Conservation (phyloP, 306 rosid species). For the Cucurbita ficifolia region DNA sequence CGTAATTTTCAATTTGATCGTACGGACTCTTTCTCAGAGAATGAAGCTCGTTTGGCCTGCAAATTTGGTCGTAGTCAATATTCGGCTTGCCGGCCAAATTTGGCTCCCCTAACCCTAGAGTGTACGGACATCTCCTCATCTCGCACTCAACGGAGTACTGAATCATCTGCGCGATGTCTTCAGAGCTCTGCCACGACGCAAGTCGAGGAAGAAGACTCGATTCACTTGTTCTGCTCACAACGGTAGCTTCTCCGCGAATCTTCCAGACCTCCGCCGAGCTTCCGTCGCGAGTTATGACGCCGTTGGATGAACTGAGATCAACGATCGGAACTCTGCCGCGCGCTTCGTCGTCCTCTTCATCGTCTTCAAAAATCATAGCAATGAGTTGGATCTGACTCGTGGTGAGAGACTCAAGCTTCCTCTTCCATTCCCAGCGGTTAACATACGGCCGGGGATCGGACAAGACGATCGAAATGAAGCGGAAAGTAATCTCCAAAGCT, state of each 20-base stretch:
- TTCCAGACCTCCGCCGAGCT: constrained; percentile 46
- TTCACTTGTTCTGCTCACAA: constrained; percentile 52
- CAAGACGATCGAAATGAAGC: constrained; percentile 43
- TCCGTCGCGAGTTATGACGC: constrained; percentile 29
- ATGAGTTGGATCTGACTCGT: constrained; percentile 41
- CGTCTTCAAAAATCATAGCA: constrained; percentile 53
- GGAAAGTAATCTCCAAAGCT: constrained; percentile 69
- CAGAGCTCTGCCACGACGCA: constrained; percentile 62
- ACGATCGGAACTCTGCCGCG: constrained; percentile 47
- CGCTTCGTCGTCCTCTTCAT: constrained; percentile 26
- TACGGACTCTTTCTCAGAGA: constrained; percentile 31
- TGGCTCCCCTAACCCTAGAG: constrained; percentile 67
- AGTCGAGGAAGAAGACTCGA: constrained; percentile 57
- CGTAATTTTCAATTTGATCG: constrained; percentile 33
- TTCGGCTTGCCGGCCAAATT: constrained; percentile 48
- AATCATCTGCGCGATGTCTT: constrained; percentile 36
- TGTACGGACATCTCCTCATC: constrained; percentile 58
- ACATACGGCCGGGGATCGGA: constrained; percentile 59
- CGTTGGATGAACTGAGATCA: constrained; percentile 18
- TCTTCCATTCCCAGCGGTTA: constrained; percentile 61
- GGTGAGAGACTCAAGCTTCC: constrained; percentile 45
- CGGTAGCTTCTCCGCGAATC: constrained; percentile 19
- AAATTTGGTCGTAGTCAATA: constrained; percentile 65
- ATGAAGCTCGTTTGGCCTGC: constrained; percentile 52
- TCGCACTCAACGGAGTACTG: constrained; percentile 44